Evolutionary conservation across 2,329 filamentous ascomycete species (phyloP), one percentile per base, ranked within the genome.

Genomic region (Sclerotinia sclerotiorum): DNA sequence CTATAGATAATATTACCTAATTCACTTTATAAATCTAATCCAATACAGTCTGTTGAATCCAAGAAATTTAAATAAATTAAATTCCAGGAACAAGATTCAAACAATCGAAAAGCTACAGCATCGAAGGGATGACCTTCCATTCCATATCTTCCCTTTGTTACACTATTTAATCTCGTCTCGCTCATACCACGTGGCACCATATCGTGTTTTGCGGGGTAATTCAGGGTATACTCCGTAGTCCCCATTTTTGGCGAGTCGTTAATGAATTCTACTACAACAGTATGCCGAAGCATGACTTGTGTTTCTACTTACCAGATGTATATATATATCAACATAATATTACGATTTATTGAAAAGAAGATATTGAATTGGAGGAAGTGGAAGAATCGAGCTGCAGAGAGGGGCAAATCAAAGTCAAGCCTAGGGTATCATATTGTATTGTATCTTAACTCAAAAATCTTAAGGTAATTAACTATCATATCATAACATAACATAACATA

Each of bases 291-390:
- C 5, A 54, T 54, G 51, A 21, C 27, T 32, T 15, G 15, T 54
- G 5, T 54, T 19, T 27, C 8, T 10, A 4, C 17, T 54, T 24
- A 17, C n/a, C 11, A 52, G 19, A 11, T 39, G 35, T 42, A 42
- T 57, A 57, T 35, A 35, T 35, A 35, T 35, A 35, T 29, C 35
- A n/a, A 27, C 21, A 58, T 11, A 27, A 39, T n/a, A 21, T 35
- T 35, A 35, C 35, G 5, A 72, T 87, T 84, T 83, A 86, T 73
- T 84, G 84, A 21, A 83, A 82, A 69, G 81, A 83, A 71, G 84
- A 87, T 73, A 82, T 87, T 67, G 79, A 84, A 52, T 80, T 87
- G 71, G 84, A 86, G 71, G 75, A 84, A 80, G n/a, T 62, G 74
- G 29, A 71, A 29, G 29, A 29, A 29, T 29, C 29, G 29, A 29